phyloP scores from a whole-genome alignment of 345 rosid species.

The Combretum micranthum region DNA sequence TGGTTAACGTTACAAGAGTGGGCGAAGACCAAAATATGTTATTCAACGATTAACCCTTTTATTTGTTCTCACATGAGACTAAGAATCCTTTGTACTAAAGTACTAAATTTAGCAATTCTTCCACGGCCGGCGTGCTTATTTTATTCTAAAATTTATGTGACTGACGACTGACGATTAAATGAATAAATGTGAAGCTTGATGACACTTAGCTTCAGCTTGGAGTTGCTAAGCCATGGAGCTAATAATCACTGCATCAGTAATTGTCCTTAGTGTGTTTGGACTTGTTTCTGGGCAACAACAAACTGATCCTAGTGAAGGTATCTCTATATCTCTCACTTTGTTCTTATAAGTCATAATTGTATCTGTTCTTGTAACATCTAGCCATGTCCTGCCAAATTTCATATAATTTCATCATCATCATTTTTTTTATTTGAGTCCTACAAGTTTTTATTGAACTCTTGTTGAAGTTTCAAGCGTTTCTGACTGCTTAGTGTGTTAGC shows the following conservation, averaged over 20 bases:
- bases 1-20: not conserved
- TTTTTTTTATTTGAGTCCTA: too few relatives aligned
- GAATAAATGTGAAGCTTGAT: not conserved
- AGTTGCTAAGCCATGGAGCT: conserved; percentile 20
- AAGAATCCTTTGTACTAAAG: conserved; percentile 12
- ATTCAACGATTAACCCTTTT: not conserved
- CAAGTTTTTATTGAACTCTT: too few relatives aligned
- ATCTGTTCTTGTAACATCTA: not conserved
- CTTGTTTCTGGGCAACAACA: conserved; percentile 32
- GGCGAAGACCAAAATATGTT: not conserved
- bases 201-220: conserved; percentile 3
- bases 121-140: not conserved
- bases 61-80: not conserved
- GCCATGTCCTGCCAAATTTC: not conserved
- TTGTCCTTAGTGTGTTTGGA: conserved; percentile 21
- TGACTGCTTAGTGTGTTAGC: too few relatives aligned
- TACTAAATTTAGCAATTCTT: not conserved
- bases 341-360: too few relatives aligned
- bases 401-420: not conserved
- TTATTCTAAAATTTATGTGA: not conserved
- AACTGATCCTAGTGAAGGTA: conserved; percentile 44
- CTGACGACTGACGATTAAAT: conserved; percentile 4
- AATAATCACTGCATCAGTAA: conserved; percentile 15
- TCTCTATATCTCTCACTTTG: not conserved
- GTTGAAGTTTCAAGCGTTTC: too few relatives aligned